Base-by-base conservation (phyloP, 2,329 filamentous ascomycete species). In the Fusarium albidum region DNA sequence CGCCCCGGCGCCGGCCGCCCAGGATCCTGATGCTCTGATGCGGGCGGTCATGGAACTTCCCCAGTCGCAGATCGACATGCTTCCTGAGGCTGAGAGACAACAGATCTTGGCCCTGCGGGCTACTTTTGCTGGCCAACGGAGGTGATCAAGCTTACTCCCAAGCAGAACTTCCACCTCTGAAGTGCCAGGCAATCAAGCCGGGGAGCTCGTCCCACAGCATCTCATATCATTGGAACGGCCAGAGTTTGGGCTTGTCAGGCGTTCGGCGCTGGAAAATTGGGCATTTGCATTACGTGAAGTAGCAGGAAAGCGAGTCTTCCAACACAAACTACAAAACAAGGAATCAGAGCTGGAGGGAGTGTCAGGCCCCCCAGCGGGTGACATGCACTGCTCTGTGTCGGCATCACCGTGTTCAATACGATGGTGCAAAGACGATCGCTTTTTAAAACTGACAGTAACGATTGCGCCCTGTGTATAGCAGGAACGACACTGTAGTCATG, bases 11-110 rank as follows among this genome's bases (percentile, higher is more conserved):
- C 68, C 66, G 2, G 71, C 76, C 9, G 69, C 70, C 2, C 79
- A 82, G 34, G 85, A 89, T 53, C 84, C 90, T 34, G 87, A 91
- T 40, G 85, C 87, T 35, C 81, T 96, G 47, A 87, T 96, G 71
- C 84, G 89, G 59, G 90, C 92, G 65, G 89, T 97, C 40, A 80
- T 97, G 77, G 84, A 83, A 47, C 86, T 97, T 77, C 85, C 92
- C 3, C 89, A 91, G 67, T 82, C 90, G 52, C 85, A 91, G 50
- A 92, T 98, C 64, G 89, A 94, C 69, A 83, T 86, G 68, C 77
- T 97, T 41, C 86, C 89, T 6, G 89, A 91, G 31, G 83, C 84
- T 15, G 88, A 95, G 68, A 82, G 89, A 47, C 83, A 84, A 55
- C 92, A 97, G 72, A 88, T 98, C 49, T 82, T 96, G 77, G 80